phyloP scores from a whole-genome alignment of 352 stramenopile species.

The Phytophthora cajani region DNA sequence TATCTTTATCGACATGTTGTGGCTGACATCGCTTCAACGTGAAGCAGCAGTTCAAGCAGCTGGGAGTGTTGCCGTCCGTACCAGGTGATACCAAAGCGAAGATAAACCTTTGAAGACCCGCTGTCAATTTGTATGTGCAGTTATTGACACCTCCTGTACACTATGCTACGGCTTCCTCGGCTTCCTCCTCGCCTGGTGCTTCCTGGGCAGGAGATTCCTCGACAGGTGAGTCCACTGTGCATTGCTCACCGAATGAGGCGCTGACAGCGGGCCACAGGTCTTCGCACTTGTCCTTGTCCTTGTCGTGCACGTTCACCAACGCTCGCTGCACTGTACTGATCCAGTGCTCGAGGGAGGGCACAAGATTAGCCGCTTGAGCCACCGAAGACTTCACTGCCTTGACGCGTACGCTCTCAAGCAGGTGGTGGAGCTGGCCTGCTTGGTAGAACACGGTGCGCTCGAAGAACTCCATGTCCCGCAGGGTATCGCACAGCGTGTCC shows the following conservation, averaged over 20 bases:
- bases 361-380: conserved; percentile 25
- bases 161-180: conserved; percentile 23
- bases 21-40: neutral
- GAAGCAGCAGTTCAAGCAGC: conserved; percentile 1
- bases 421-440: conserved; percentile 55
- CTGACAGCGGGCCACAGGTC: conserved; percentile 60
- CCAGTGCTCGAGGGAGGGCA: conserved; percentile 47
- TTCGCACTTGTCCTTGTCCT: conserved; percentile 50
- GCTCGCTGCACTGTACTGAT: conserved; percentile 45
- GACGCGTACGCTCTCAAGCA: conserved; percentile 43
- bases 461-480: conserved; percentile 57
- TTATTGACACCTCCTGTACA: conserved; percentile 1
- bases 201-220: conserved; percentile 1
- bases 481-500: conserved; percentile 50
- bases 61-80: neutral
- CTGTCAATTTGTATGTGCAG: conserved; percentile 24
- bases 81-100: neutral
- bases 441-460: conserved; percentile 78
- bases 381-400: conserved; percentile 44
- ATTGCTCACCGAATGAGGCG: conserved; percentile 33
- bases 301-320: conserved; percentile 43
- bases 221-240: conserved; percentile 19
- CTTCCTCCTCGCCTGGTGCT: neutral
- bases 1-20: conserved; percentile 6
- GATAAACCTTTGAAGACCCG: neutral